Evolutionary conservation across 2,329 filamentous ascomycete genomes (phyloP), one percentile per base, ranked within the genome.

Genomic region (Ophiostoma novo-ulmi): DNA sequence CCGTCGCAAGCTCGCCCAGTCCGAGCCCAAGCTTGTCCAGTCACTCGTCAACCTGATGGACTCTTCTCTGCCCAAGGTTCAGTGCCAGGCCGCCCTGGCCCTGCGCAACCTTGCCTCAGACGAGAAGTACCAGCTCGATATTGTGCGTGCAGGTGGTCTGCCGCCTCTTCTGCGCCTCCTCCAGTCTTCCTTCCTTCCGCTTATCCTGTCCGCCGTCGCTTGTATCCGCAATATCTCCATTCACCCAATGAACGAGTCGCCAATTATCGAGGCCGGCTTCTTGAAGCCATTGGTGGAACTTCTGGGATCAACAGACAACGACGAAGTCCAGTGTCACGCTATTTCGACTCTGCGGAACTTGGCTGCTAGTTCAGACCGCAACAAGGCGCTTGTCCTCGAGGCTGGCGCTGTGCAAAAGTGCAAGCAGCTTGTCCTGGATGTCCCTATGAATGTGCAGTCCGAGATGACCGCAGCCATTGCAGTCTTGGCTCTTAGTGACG

Each of bases 401-500:
- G 95, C 95, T 44, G 95, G 95, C 35, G 95, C 95, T 1, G 95
- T 99, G 55, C 93, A 98, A 78, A 98, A 98, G 80, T 99, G 95
- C 88, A 98, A 97, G 81, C 93, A 98, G 78, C 85, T 99, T 69
- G 94, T 99, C 35, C 84, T 99, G 22, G 90, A 96, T 70, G 95
- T 98, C 2, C 93, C 95, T 0, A 86, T 98, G 67, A 94, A 92
- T 55, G 95, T 99, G 2, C 95, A 99, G 79, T 97, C 94, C 1
- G 95, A 99, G 80, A 99, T 99, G 95, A 99, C 95, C 5, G 95
- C 95, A n/a, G 95, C 95, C 1, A 97, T 99, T 80, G 95, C 95
- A 52, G 95, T 99, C 17, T 85, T 99, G 74, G 95, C 95, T 22
- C 83, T 99, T 69, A 97, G 94, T 76, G 95, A 99, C 76, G 95